A percentile compares a stretch with the other conserved stretches of the same genome.
phyloP scores from a whole-genome alignment of 2,329 filamentous ascomycete genomes.

The Didymella sp. region DNA sequence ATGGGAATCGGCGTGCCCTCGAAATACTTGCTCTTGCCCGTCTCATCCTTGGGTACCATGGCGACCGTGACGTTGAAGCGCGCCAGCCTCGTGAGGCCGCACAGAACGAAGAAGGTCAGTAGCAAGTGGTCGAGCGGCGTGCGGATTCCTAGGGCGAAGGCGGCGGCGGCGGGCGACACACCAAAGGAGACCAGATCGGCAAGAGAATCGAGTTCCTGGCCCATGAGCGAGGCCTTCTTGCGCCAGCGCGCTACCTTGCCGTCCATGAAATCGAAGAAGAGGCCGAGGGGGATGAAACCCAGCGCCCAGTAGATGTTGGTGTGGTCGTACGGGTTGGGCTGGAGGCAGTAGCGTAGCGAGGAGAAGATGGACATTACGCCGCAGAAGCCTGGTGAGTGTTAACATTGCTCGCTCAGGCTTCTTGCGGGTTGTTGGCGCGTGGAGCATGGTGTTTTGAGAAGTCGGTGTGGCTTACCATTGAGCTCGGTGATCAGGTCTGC shows the following conservation, averaged over 20 bases:
- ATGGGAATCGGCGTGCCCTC: conserved; percentile 97
- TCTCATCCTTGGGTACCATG: conserved; percentile 87
- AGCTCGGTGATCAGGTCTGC: conserved; percentile 84
- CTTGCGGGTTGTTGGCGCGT: not conserved
- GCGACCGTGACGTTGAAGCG: conserved; percentile 97
- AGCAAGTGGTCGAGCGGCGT: conserved; percentile 81
- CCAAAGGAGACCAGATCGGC: conserved; percentile 97
- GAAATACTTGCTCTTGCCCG: conserved; percentile 93
- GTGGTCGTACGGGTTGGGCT: conserved; percentile 66
- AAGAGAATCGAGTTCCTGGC: conserved; percentile 93
- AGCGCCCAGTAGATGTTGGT: conserved; percentile 82
- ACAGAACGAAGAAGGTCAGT: conserved; percentile 90
- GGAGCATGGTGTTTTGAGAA: not conserved
- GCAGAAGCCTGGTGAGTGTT: conserved; percentile 68
- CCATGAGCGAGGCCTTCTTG: conserved; percentile 97
- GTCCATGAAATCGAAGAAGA: conserved; percentile 99
- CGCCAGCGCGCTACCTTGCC: conserved; percentile 96
- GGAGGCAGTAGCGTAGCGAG: conserved; percentile 89
- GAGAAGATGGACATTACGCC: conserved; percentile 96
- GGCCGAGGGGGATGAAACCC: conserved; percentile 78
- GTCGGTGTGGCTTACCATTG: conserved; percentile 61
- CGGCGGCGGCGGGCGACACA: conserved; percentile 83
- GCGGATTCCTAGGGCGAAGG: conserved; percentile 87
- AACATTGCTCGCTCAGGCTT: not conserved
- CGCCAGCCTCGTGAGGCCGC: conserved; percentile 89